Percentiles rank a stretch among this genome's conserved stretches.
phyloP scores from a whole-genome alignment of 2,329 filamentous ascomycete genomes.

The Aschersonia sp. region DNA sequence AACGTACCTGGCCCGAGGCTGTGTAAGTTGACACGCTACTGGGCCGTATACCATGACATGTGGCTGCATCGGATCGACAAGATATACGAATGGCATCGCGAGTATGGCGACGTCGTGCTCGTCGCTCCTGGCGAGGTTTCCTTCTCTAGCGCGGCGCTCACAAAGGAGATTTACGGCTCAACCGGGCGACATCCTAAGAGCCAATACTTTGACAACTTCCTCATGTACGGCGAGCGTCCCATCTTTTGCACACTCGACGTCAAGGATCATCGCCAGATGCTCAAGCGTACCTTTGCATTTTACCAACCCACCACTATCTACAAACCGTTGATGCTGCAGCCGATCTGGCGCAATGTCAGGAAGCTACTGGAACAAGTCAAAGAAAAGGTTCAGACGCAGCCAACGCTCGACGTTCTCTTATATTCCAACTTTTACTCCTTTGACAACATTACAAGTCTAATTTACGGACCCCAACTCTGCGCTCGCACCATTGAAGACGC shows the following conservation, averaged over 20 bases:
- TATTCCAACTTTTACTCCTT: conserved; percentile 3
- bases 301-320: conserved; percentile 2
- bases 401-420: conserved; percentile 1
- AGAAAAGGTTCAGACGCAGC: neutral
- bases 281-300: conserved; percentile 3
- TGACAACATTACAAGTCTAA: conserved; percentile 3
- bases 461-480: conserved; percentile 1
- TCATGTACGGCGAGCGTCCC: conserved; percentile 2
- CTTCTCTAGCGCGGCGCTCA: conserved; percentile 1
- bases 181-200: conserved; percentile 3
- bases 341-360: neutral
- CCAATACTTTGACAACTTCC: conserved; percentile 3
- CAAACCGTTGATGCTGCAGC: neutral
- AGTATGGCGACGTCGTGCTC: conserved; percentile 2
- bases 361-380: conserved; percentile 1
- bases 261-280: conserved; percentile 3
- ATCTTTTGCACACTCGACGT: conserved; percentile 1
- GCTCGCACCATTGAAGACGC: conserved; percentile 1
- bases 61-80: conserved; percentile 1
- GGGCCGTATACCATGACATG: conserved; percentile 1
- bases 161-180: conserved; percentile 3
- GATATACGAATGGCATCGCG: conserved; percentile 2
- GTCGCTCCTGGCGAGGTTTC: conserved; percentile 4
- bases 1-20: conserved; percentile 1
- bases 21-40: conserved; percentile 3